Conservation (phyloP, 208 protist genomes). For the Vickermania spadyakhi region DNA sequence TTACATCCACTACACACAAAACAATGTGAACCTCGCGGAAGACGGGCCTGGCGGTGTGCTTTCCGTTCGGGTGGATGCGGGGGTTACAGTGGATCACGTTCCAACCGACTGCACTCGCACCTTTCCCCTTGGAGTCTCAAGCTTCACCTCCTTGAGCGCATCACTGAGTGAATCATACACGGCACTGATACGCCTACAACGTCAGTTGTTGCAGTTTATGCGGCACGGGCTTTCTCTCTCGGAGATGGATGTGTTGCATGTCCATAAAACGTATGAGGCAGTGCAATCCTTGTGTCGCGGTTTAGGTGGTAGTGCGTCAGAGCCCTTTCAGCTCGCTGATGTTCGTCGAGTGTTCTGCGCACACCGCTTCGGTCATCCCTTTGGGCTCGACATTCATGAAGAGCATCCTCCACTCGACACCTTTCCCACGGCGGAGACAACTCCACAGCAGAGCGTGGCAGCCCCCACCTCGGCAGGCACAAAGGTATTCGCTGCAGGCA, state of each 20-base stretch:
- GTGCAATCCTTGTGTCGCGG: no score
- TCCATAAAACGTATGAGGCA: constrained; percentile 24
- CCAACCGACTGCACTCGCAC: constrained; percentile 63
- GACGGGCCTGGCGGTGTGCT: constrained; percentile 4
- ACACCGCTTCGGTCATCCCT: constrained; percentile 43
- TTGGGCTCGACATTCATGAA: constrained; percentile 56
- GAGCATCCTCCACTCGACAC: constrained; percentile 1
- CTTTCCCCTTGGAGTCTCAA: constrained; percentile 19
- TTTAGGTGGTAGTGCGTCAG: constrained; percentile 10
- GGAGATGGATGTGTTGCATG: constrained; percentile 19
- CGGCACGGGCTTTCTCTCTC: constrained; percentile 11
- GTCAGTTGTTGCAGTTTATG: constrained; percentile 18
- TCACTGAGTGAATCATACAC: constrained; percentile 16
- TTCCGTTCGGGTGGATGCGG: constrained; percentile 31
- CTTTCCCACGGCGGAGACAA: constrained; percentile 3
- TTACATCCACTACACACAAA: constrained; percentile 50
- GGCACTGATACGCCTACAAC: constrained; percentile 30
- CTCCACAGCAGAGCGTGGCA: background rate
- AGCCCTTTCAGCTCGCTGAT: background rate
- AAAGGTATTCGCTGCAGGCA: constrained; percentile 17
- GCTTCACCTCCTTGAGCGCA: constrained; percentile 1
- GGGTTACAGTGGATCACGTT: constrained; percentile 31
- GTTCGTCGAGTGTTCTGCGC: constrained; percentile 45
- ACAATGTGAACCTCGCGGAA: constrained; percentile 9
- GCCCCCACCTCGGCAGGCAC: background rate